phyloP scores from a whole-genome alignment of 371 early-diverging fungal species.

The Rhizomucor pusillus region DNA sequence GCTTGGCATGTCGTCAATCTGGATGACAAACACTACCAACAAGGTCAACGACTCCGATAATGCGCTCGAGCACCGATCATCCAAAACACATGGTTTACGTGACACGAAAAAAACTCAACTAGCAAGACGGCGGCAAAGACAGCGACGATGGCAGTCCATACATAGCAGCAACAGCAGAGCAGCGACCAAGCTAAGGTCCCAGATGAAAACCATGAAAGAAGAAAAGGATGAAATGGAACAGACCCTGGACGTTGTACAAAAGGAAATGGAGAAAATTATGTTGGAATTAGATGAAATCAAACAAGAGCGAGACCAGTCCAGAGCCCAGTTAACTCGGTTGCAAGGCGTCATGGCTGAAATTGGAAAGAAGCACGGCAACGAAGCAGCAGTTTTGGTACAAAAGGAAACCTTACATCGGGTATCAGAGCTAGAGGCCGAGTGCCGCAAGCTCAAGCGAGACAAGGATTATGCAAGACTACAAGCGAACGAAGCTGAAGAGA shows the following conservation, averaged over 20 bases:
- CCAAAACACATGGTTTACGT: too few relatives aligned
- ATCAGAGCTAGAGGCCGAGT: not conserved
- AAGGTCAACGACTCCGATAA: too few relatives aligned
- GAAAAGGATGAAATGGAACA: not conserved
- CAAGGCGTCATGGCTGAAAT: not conserved
- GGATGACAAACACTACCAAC: too few relatives aligned
- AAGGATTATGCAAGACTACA: not conserved
- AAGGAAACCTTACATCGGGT: not conserved
- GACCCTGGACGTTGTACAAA: not conserved
- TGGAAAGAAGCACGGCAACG: not conserved
- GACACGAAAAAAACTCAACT: too few relatives aligned
- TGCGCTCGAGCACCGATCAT: too few relatives aligned
- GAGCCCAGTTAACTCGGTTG: not conserved
- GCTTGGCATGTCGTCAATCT: too few relatives aligned
- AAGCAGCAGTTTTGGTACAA: not conserved
- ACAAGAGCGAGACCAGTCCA: not conserved
- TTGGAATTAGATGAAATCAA: not conserved
- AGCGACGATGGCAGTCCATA: too few relatives aligned
- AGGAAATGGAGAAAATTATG: not conserved
- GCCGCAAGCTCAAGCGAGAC: too few relatives aligned
- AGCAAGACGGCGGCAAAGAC: too few relatives aligned
- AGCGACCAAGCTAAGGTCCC: too few relatives aligned
- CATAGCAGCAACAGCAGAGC: too few relatives aligned
- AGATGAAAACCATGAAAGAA: not conserved
- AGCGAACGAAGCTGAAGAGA: not conserved